Percentiles rank a stretch among this genome's conserved stretches.
phyloP scores from a whole-genome alignment of 108 stramenopile genomes.

The Stephanodiscus triporus region DNA sequence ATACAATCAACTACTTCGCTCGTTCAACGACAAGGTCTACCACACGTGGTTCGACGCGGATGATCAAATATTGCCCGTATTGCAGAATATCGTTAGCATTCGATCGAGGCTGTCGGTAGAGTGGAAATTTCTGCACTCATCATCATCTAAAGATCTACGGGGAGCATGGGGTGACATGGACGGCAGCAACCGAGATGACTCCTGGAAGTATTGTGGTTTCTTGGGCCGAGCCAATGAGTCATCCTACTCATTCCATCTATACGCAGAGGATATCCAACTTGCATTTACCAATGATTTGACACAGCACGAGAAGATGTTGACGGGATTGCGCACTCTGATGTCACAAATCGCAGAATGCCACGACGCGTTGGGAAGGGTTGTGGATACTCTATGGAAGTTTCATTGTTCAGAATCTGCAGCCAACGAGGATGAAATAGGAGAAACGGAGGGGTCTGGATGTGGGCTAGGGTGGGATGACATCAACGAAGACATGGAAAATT shows the following conservation, averaged over 20 bases:
- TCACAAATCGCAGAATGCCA: slow-evolving; percentile 59
- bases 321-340: slow-evolving; percentile 51
- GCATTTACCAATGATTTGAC: slow-evolving; percentile 66
- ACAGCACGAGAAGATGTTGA: slow-evolving; percentile 81
- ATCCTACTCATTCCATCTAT: slow-evolving; percentile 13
- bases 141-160: neutral
- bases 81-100: slow-evolving; percentile 66
- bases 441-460: neutral
- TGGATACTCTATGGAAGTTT: slow-evolving; percentile 65
- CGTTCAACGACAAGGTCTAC: slow-evolving; percentile 60
- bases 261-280: slow-evolving; percentile 52
- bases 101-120: slow-evolving; percentile 61
- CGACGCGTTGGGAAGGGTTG: slow-evolving; percentile 69
- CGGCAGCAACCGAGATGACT: neutral
- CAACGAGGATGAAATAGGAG: slow-evolving; percentile 13
- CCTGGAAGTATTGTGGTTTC: slow-evolving; percentile 43
- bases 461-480: neutral
- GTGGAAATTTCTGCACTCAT: slow-evolving; percentile 41
- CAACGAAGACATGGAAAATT: slow-evolving; percentile 18
- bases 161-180: neutral
- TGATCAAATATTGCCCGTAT: slow-evolving; percentile 54
- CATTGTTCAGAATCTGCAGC: slow-evolving; percentile 20
- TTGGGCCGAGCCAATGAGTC: slow-evolving; percentile 23
- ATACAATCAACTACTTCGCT: slow-evolving; percentile 56
- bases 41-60: slow-evolving; percentile 66